Evolutionary conservation across 768 basidiomycete genomes (phyloP), one percentile per base, ranked within the genome.

Genomic region (Rhodocollybia butyracea): DNA sequence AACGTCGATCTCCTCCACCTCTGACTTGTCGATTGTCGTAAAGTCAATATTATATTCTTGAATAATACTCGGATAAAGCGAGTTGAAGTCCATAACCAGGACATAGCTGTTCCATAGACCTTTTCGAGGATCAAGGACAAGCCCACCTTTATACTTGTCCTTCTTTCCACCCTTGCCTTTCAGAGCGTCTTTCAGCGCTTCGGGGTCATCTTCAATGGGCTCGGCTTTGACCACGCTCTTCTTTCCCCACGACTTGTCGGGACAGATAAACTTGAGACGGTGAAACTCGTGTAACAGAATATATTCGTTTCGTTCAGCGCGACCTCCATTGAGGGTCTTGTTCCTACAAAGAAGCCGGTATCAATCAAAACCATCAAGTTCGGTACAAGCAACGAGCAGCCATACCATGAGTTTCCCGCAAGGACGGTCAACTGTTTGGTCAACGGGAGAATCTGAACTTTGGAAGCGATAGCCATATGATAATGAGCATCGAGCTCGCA

Each of bases 71-170:
- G 97, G 97, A 68, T 99, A 99, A 54, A 99, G 78, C 58, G 94
- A 97, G 72, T 99, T 99, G 85, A 98, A 99, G 70, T 99, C 97
- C 97, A 99, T 99, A 70, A 99, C 97, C 17, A 99, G 80, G 70
- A 98, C 90, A 66, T 80, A 97, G 63, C 87, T 95, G 75, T 98
- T 97, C 91, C 93, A 98, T 38, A 99, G 75, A 11, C 95, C 93
- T 52, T 91, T 79, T 73, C 97, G 95, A 2, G 97, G 97, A 56
- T 97, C 92, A 60, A 99, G 94, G 19, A 99, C 97, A 51, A 98
- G 79, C 70, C 97, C 97, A 68, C 97, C 97, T 73, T 98, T 97
- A 76, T 93, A 99, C 73, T 98, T 98, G 73, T 98, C 96, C 48
- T 85, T 84, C 66, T 88, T 91, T 21, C 22, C 34, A 40, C 76